These are phyloP conservation scores for Metschnikowia matae DNA, from an alignment of 805 yeast species.

Conservation along the genomic window DNA sequence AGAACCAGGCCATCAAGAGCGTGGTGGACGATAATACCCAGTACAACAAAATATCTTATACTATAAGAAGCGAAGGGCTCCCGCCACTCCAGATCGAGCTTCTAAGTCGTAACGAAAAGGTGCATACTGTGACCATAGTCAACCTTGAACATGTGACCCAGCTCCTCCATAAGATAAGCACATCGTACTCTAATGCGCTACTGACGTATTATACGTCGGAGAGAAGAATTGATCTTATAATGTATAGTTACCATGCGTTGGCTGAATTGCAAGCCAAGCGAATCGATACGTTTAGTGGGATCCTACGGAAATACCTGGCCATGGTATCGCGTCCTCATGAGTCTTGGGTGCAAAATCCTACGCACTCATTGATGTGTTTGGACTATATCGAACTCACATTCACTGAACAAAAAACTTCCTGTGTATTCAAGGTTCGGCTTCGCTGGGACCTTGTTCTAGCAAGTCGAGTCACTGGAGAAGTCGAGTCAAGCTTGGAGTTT, in stretches of 20 bases:
- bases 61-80: constrained; percentile 3
- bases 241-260: constrained; percentile 32
- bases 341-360: constrained; percentile 4
- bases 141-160: constrained; percentile 4
- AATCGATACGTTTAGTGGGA: constrained; percentile 18
- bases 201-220: constrained; percentile 22
- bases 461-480: constrained; percentile 6
- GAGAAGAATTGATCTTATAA: constrained; percentile 24
- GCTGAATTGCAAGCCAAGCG: constrained; percentile 23
- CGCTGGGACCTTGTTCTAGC: constrained; percentile 11
- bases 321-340: constrained; percentile 14
- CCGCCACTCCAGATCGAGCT: constrained; percentile 9
- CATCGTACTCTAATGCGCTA: constrained; percentile 20
- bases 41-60: constrained; percentile 2
- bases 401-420: not conserved
- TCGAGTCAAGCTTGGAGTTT: constrained; percentile 6
- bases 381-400: constrained; percentile 11
- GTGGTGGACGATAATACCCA: not conserved
- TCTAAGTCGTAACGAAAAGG: constrained; percentile 7
- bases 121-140: constrained; percentile 6
- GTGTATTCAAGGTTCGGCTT: constrained; percentile 7
- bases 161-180: constrained; percentile 11
- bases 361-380: constrained; percentile 4
- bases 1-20: constrained; percentile 1
- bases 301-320: constrained; percentile 18